phyloP scores from a whole-genome alignment of 495 filamentous ascomycete species.

The Oleoguttula mirabilis region DNA sequence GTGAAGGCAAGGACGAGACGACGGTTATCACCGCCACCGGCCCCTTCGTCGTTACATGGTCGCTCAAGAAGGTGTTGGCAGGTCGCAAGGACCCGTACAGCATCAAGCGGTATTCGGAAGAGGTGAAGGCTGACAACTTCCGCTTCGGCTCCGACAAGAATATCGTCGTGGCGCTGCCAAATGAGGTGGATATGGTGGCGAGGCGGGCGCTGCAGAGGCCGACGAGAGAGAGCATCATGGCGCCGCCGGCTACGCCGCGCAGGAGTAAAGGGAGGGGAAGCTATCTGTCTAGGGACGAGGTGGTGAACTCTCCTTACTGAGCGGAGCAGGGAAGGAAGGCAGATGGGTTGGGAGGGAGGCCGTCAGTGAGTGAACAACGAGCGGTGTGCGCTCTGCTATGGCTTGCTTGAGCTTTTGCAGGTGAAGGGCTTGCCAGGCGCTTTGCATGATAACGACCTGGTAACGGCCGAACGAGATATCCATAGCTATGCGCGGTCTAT shows the following conservation, averaged over 20 bases:
- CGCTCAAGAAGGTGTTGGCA: conserved; percentile 68
- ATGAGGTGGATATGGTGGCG: conserved; percentile 95
- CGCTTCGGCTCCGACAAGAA: conserved; percentile 94
- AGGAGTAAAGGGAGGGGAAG: conserved; percentile 32
- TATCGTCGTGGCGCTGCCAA: conserved; percentile 89
- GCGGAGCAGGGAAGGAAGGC: no score
- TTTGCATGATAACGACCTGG: no score
- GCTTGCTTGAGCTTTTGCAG: no score
- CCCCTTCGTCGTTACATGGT: conserved; percentile 96
- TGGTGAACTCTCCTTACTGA: conserved; percentile 79
- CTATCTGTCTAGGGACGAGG: conserved; percentile 56
- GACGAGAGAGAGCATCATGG: conserved; percentile 78
- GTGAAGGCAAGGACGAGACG: conserved; percentile 64
- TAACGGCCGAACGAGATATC: no score
- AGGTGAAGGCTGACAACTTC: conserved; percentile 98
- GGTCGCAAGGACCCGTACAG: conserved; percentile 78
- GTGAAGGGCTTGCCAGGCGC: no score
- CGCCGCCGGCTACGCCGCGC: conserved; percentile 38
- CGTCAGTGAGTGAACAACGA: no score
- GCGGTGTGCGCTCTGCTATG: no score
- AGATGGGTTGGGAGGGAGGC: no score
- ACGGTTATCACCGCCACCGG: conserved; percentile 96
- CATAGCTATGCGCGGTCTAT: no score
- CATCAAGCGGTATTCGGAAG: conserved; percentile 90
- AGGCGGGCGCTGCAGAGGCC: conserved; percentile 74